These are phyloP conservation scores for Ophiostoma sp. DNA, from an alignment of 2,329 filamentous ascomycete species.

Conservation along the genomic window DNA sequence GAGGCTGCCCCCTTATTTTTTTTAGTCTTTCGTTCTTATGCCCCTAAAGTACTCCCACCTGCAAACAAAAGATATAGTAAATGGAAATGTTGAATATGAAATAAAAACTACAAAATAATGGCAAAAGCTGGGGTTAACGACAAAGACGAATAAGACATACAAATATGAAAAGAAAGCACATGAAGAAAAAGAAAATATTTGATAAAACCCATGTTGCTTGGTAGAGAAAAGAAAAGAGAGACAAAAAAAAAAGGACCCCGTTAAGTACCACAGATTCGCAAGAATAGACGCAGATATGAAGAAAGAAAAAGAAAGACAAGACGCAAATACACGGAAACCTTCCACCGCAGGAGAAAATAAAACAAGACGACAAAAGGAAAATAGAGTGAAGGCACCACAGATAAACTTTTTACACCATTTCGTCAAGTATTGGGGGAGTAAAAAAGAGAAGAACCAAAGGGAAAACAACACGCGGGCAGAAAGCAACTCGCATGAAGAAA, in stretches of 20 bases:
- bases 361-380: not conserved
- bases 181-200: not conserved
- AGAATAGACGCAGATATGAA: not conserved
- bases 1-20: not conserved
- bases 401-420: constrained; percentile 2
- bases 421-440: not conserved
- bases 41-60: too few species aligned
- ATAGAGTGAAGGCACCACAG: not conserved
- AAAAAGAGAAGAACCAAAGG: not conserved
- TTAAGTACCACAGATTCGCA: not conserved
- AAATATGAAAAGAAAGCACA: not conserved
- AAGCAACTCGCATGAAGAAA: not conserved
- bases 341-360: not conserved
- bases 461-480: not conserved
- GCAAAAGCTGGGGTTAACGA: not conserved
- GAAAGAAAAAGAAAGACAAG: not conserved
- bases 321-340: not conserved
- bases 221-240: not conserved
- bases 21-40: not conserved
- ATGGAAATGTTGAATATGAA: not conserved
- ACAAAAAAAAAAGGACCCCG: not conserved
- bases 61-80: not conserved
- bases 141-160: not conserved
- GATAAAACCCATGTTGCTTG: not conserved
- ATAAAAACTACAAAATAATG: not conserved